Evolutionary conservation across 176 grass and related monocot genomes (phyloP).

Genomic region (Eleusine coracana): DNA sequence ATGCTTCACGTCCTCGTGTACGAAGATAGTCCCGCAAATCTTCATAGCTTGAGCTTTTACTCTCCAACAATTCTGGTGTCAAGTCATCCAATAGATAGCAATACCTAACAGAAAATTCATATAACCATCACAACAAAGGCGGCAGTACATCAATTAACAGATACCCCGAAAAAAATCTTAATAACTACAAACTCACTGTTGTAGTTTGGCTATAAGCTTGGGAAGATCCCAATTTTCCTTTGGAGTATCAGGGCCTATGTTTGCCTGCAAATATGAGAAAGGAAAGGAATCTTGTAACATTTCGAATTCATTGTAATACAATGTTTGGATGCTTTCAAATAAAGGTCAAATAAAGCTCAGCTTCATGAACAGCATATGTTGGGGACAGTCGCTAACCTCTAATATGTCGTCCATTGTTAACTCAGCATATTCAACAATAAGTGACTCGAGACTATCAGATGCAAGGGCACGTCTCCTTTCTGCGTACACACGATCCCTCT

Average conservation of each 20-base stretch:
- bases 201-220: slow-evolving; percentile 92
- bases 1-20: slow-evolving; percentile 87
- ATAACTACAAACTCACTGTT: slow-evolving; percentile 78
- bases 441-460: slow-evolving; percentile 80
- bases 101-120: slow-evolving; percentile 62
- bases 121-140: slow-evolving; percentile 28
- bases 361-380: background rate
- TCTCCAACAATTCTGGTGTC: slow-evolving; percentile 69
- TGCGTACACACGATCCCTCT: slow-evolving; percentile 91
- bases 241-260: slow-evolving; percentile 71
- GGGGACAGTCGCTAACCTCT: slow-evolving; percentile 57
- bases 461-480: slow-evolving; percentile 87
- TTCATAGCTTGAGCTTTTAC: slow-evolving; percentile 77
- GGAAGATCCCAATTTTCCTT: slow-evolving; percentile 86
- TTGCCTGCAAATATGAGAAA: slow-evolving; percentile 60
- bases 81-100: slow-evolving; percentile 90
- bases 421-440: slow-evolving; percentile 96
- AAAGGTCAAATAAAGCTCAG: background rate
- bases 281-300: background rate
- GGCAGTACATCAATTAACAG: slow-evolving; percentile 17
- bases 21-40: slow-evolving; percentile 79
- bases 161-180: slow-evolving; percentile 28
- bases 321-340: slow-evolving; percentile 6
- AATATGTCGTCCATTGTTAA: slow-evolving; percentile 98
- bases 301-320: slow-evolving; percentile 5